Evolutionary conservation across 1,284 basidiomycete genomes (phyloP).

Genomic region (Sanghuangporus baumii): DNA sequence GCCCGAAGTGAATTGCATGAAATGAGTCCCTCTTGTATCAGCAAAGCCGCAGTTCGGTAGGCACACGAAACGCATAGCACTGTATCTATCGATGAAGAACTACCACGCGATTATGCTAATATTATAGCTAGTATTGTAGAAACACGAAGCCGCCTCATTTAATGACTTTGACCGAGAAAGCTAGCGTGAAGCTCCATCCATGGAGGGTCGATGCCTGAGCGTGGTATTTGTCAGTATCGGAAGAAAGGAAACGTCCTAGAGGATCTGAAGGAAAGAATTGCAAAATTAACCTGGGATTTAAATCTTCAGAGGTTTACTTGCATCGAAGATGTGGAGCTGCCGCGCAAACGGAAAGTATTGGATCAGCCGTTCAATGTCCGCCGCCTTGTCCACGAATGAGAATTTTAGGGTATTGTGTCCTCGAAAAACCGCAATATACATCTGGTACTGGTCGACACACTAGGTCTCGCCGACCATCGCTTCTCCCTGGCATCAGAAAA

Average conservation of each 20-base stretch:
- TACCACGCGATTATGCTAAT: no score
- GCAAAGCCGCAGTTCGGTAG: no score
- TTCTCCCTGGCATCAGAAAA: constrained; percentile 44
- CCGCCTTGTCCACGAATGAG: constrained; percentile 61
- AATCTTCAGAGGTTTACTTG: not conserved
- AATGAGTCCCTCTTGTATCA: no score
- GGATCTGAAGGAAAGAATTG: not conserved
- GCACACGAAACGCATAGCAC: no score
- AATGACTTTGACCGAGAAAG: no score
- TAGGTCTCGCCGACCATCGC: constrained; percentile 63
- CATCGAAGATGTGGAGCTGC: not conserved
- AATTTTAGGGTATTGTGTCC: constrained; percentile 58
- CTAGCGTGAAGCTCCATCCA: no score
- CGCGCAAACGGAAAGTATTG: constrained; percentile 68
- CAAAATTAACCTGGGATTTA: no score
- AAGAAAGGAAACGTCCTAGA: not conserved
- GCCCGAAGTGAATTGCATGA: no score
- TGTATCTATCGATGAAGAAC: no score
- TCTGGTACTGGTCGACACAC: constrained; percentile 60
- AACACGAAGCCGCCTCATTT: no score
- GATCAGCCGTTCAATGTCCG: constrained; percentile 68
- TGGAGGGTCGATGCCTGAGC: no score
- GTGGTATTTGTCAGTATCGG: not conserved
- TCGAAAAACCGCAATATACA: constrained; percentile 68
- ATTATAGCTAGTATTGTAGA: no score